These are phyloP conservation scores for Gaertneriomyces sp. DNA, from an alignment of 192 early-diverging fungal genomes.

Conservation along the genomic window DNA sequence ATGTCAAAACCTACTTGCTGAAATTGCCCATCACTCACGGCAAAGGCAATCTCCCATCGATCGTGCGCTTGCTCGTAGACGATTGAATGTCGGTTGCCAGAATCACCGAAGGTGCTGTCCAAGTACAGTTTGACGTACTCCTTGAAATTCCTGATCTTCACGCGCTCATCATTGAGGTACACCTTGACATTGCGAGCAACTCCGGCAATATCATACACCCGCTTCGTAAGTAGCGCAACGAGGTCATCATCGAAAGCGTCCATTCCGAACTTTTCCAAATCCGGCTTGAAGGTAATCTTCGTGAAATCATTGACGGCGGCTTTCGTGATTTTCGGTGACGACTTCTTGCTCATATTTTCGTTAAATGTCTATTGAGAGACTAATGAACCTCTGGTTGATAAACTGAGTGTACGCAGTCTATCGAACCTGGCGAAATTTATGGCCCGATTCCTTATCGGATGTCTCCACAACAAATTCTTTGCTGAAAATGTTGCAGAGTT, in stretches of 20 bases:
- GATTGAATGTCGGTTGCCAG: slow-evolving; percentile 23
- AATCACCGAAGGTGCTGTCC: slow-evolving; percentile 15
- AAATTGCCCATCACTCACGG: slow-evolving; percentile 89
- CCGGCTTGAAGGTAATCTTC: slow-evolving; percentile 90
- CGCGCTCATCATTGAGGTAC: slow-evolving; percentile 73
- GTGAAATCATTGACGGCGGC: slow-evolving; percentile 77
- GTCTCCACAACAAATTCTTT: slow-evolving; percentile 93
- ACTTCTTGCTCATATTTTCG: slow-evolving; percentile 85
- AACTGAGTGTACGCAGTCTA: neutral
- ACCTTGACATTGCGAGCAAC: slow-evolving; percentile 78
- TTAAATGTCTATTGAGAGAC: slow-evolving; percentile 51
- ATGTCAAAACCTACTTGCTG: slow-evolving; percentile 63
- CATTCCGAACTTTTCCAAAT: slow-evolving; percentile 88
- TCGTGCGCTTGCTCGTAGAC: slow-evolving; percentile 72
- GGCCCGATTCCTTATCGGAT: slow-evolving; percentile 61
- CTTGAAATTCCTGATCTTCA: slow-evolving; percentile 86
- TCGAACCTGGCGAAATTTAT: slow-evolving; percentile 74
- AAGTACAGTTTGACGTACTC: slow-evolving; percentile 82
- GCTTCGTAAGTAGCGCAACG: slow-evolving; percentile 77
- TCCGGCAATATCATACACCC: slow-evolving; percentile 93
- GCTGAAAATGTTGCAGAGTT: slow-evolving; percentile 96
- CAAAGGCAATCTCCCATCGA: slow-evolving; percentile 94
- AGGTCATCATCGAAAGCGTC: slow-evolving; percentile 77
- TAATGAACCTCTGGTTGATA: neutral
- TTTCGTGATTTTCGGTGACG: slow-evolving; percentile 70